A percentile compares a stretch with the other conserved stretches of the same genome.
These are phyloP conservation scores for Pseudozyma thailandica DNA, from an alignment of 1,284 basidiomycete species.

Conservation along the genomic window DNA sequence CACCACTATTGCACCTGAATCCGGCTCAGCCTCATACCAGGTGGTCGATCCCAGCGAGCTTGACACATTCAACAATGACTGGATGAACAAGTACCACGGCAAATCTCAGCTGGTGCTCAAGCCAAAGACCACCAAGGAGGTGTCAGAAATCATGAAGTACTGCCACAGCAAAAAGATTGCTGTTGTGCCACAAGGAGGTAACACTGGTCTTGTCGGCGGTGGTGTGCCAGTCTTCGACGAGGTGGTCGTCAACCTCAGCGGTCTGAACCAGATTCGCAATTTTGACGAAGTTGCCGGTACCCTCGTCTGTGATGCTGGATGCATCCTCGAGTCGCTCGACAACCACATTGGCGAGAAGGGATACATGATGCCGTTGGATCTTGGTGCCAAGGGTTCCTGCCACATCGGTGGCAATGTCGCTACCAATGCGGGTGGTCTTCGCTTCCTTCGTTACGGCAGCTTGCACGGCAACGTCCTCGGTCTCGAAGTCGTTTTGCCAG, in stretches of 20 bases:
- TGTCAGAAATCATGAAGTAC: slow-evolving; percentile 76
- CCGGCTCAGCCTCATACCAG: slow-evolving; percentile 39
- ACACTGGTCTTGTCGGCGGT: slow-evolving; percentile 97
- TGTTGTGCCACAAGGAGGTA: slow-evolving; percentile 96
- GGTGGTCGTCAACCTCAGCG: slow-evolving; percentile 82
- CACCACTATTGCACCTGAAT: slow-evolving; percentile 70
- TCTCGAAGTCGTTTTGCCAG: slow-evolving; percentile 94
- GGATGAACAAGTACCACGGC: slow-evolving; percentile 97
- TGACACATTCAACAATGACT: slow-evolving; percentile 86
- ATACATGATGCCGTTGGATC: slow-evolving; percentile 96
- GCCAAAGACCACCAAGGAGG: slow-evolving; percentile 87
- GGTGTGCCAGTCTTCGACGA: slow-evolving; percentile 91
- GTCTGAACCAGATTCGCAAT: slow-evolving; percentile 84
- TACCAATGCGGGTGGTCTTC: slow-evolving; percentile 95
- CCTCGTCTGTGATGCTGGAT: slow-evolving; percentile 81
- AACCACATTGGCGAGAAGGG: slow-evolving; percentile 86
- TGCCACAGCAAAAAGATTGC: slow-evolving; percentile 68
- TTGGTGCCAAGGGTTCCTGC: slow-evolving; percentile 98
- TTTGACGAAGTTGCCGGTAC: slow-evolving; percentile 81
- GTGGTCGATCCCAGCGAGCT: slow-evolving; percentile 75
- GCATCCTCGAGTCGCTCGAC: slow-evolving; percentile 89
- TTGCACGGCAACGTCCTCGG: slow-evolving; percentile 95
- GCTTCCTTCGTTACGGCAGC: slow-evolving; percentile 92
- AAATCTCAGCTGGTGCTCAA: slow-evolving; percentile 84
- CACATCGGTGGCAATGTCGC: slow-evolving; percentile 98